These are phyloP conservation scores for Piedraia hortae DNA, from an alignment of 2,329 filamentous ascomycete species.

Conservation along the genomic window DNA sequence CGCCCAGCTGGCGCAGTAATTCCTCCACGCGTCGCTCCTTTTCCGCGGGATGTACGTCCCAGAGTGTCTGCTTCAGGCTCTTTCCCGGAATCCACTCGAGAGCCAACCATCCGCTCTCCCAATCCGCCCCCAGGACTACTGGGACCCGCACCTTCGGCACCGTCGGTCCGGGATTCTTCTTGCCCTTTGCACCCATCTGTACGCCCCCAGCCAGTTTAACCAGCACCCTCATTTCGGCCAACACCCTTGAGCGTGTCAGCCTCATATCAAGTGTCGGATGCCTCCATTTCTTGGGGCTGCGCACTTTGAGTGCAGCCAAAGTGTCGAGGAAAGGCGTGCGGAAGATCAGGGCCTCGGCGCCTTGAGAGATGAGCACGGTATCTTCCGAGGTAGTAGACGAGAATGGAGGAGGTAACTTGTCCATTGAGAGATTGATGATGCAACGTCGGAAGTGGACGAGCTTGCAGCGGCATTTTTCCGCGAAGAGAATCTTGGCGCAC, in stretches of 20 bases:
- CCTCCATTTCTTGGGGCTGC: constrained; percentile 71
- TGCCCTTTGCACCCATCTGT: constrained; percentile 16
- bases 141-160: constrained; percentile 29
- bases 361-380: constrained; percentile 57
- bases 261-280: constrained; percentile 72
- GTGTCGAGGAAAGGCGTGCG: constrained; percentile 49
- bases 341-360: constrained; percentile 87
- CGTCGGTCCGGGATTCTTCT: constrained; percentile 2
- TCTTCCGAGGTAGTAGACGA: constrained; percentile 32
- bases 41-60: constrained; percentile 4
- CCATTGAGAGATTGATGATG: too few species aligned
- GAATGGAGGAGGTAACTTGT: constrained; percentile 21
- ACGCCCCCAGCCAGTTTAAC: constrained; percentile 53
- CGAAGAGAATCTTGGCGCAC: too few species aligned
- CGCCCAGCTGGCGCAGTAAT: constrained; percentile 13
- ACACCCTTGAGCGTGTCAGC: constrained; percentile 60
- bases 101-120: constrained; percentile 41
- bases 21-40: constrained; percentile 7
- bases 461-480: too few species aligned
- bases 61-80: constrained; percentile 35
- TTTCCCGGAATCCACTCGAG: constrained; percentile 61
- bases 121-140: constrained; percentile 42
- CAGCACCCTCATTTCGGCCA: constrained; percentile 69
- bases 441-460: too few species aligned
- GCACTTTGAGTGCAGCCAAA: constrained; percentile 66